phyloP scores from a whole-genome alignment of 306 rosid species.

The Albizia julibrissin region DNA sequence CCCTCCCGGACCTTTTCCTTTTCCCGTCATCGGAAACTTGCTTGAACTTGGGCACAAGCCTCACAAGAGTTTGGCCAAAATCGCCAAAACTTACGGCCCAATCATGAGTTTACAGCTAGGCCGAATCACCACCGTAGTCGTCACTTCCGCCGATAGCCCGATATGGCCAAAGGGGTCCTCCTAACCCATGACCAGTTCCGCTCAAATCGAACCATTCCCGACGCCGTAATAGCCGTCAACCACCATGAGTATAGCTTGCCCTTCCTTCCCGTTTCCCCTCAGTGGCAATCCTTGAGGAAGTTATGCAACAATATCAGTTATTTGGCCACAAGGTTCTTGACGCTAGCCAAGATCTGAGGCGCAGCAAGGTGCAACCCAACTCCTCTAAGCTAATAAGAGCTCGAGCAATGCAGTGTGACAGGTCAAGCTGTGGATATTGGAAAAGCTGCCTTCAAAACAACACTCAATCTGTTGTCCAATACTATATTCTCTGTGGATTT shows the following conservation, averaged over 20 bases:
- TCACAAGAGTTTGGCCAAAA: constrained; percentile 48
- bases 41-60: constrained; percentile 54
- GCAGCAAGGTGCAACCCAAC: constrained; percentile 32
- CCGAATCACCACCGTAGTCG: constrained; percentile 45
- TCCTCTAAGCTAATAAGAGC: constrained; percentile 19
- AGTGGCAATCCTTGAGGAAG: constrained; percentile 50
- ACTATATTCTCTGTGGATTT: constrained; percentile 54
- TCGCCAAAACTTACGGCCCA: constrained; percentile 50
- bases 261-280: constrained; percentile 37
- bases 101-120: constrained; percentile 55
- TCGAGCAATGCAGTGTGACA: background rate
- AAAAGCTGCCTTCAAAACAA: constrained; percentile 40
- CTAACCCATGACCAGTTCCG: constrained; percentile 48
- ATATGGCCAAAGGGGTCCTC: constrained; percentile 45
- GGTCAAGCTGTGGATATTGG: constrained; percentile 51
- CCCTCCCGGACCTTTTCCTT: constrained; percentile 59
- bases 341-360: constrained; percentile 3
- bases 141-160: constrained; percentile 50
- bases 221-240: constrained; percentile 24
- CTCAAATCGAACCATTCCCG: constrained; percentile 42
- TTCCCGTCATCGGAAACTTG: constrained; percentile 59
- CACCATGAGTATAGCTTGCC: constrained; percentile 37
- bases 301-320: constrained; percentile 28
- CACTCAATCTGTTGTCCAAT: constrained; percentile 46
- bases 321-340: constrained; percentile 50